A percentile compares a stretch with the other conserved stretches of the same genome.
phyloP scores from a whole-genome alignment of 1,139 yeast species.

The Geotrichum restrictum region DNA sequence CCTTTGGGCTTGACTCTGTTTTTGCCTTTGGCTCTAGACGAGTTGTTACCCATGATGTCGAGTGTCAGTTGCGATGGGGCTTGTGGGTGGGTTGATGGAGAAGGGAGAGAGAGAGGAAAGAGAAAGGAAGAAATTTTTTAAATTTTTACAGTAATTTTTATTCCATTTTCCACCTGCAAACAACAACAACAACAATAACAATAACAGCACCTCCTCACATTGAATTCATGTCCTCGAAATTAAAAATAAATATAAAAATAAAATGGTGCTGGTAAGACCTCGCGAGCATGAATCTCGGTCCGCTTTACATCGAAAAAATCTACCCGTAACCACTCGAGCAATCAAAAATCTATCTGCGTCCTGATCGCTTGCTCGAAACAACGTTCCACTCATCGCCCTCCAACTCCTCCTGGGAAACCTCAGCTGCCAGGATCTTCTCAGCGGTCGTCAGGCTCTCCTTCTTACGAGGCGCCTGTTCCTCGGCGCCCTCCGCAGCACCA shows the following conservation, averaged over 20 bases:
- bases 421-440: constrained; percentile 38
- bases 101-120: too few species aligned
- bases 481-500: constrained; percentile 47
- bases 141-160: too few species aligned
- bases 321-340: not conserved
- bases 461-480: constrained; percentile 25
- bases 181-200: too few species aligned
- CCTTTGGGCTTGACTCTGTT: constrained; percentile 24
- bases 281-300: not conserved
- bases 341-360: constrained; percentile 15
- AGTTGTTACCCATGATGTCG: constrained; percentile 37
- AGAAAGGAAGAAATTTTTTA: not conserved
- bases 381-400: constrained; percentile 62
- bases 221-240: not conserved
- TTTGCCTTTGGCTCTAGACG: constrained; percentile 33
- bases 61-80: not conserved
- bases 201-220: not conserved
- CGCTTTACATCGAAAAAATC: not conserved
- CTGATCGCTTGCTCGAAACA: constrained; percentile 39
- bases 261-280: too few species aligned
- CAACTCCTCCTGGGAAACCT: constrained; percentile 44
- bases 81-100: too few species aligned
- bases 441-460: constrained; percentile 38
- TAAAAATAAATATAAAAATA: not conserved
- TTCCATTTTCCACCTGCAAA: too few species aligned